phyloP scores from a whole-genome alignment of 2,329 filamentous ascomycete genomes.

The Penicillium vulpinum region DNA sequence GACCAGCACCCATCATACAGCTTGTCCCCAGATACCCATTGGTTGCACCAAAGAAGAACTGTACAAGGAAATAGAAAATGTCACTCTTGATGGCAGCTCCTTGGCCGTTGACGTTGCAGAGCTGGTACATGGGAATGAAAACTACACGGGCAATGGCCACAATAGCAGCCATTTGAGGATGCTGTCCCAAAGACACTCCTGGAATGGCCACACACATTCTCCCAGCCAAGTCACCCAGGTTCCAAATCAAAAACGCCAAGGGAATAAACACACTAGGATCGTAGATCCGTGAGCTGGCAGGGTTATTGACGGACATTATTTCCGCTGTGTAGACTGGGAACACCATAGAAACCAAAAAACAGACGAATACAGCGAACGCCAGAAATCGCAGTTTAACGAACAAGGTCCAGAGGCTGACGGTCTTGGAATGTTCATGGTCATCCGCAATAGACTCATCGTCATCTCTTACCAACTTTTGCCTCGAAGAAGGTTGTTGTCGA shows the following conservation, averaged over 20 bases:
- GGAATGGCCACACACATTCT: constrained; percentile 66
- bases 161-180: constrained; percentile 67
- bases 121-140: constrained; percentile 80
- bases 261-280: constrained; percentile 79
- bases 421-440: constrained; percentile 36
- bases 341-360: constrained; percentile 85
- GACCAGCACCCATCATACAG: constrained; percentile 86
- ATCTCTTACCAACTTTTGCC: constrained; percentile 3
- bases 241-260: constrained; percentile 90
- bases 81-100: constrained; percentile 78
- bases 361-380: constrained; percentile 73
- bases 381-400: constrained; percentile 78
- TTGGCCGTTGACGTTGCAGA: constrained; percentile 81
- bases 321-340: constrained; percentile 88
- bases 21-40: constrained; percentile 85
- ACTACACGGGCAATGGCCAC: constrained; percentile 64
- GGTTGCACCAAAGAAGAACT: constrained; percentile 77
- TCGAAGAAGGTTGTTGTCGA: constrained; percentile 43
- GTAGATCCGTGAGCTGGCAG: constrained; percentile 57
- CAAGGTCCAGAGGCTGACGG: constrained; percentile 63
- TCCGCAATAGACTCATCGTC: constrained; percentile 17
- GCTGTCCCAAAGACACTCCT: constrained; percentile 57
- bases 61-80: constrained; percentile 83
- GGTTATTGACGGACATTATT: constrained; percentile 53
- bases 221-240: constrained; percentile 78